Percentiles rank a stretch among this genome's conserved stretches.
Evolutionary conservation across 345 rosid species (phyloP).

Genomic region (Citrus medica): DNA sequence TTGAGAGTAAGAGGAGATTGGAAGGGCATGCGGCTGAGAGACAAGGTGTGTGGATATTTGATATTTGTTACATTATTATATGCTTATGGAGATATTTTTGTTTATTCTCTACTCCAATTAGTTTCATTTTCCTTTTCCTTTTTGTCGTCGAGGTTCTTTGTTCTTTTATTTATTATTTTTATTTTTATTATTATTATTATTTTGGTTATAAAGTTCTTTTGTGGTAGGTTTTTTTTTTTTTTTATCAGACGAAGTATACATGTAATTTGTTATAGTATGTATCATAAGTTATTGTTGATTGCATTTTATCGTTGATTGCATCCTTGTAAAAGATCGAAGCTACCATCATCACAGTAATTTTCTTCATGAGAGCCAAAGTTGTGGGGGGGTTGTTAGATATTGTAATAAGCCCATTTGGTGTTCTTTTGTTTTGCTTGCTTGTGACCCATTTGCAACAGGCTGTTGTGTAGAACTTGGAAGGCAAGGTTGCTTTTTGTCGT

Average conservation of each 20-base stretch:
- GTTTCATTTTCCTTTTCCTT: background rate
- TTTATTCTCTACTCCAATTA: background rate
- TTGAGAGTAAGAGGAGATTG: background rate
- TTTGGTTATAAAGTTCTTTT: background rate
- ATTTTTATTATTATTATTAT: background rate
- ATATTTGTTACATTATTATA: slow-evolving; percentile 1
- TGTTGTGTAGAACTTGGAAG: too few species aligned
- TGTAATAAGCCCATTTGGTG: too few species aligned
- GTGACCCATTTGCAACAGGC: too few species aligned
- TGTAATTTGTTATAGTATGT: background rate
- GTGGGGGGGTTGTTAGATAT: too few species aligned
- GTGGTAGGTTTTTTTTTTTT: background rate
- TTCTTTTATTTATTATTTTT: background rate
- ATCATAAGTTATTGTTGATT: background rate
- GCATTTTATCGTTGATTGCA: background rate
- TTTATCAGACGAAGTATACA: background rate
- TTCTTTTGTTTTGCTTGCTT: too few species aligned
- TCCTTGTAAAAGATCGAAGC: too few species aligned
- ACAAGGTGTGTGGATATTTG: slow-evolving; percentile 13
- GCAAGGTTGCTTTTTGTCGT: too few species aligned
- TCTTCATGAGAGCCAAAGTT: too few species aligned
- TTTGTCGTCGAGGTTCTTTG: background rate
- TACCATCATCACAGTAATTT: too few species aligned
- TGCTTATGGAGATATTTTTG: background rate
- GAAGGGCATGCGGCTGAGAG: background rate